Base-by-base conservation (phyloP, 352 stramenopile genomes). In the Phytopythium montanum region DNA sequence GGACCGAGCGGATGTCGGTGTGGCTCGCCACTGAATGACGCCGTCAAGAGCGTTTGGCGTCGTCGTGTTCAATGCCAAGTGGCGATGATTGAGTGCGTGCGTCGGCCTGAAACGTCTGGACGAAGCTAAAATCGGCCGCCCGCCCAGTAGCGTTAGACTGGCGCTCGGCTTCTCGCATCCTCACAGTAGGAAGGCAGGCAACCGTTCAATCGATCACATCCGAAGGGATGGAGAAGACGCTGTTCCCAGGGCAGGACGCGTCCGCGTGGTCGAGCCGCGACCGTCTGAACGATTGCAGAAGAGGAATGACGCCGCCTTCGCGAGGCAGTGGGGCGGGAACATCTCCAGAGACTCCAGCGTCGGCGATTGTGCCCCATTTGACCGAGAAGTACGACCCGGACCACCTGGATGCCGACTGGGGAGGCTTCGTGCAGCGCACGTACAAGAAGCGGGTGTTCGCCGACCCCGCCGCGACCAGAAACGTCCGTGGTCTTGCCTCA, bases 341-440 rank as follows among this genome's bases (percentile, higher is more conserved):
- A 2, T 12, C 21, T 29, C 56, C 45, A 5, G 57, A 31, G 12
- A 4, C 48, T 29, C 12, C 6, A 8, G 18, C 6, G 4, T 62
- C 56, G 19, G 53, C 64, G 25, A 60, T 73, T 23, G 44, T 89
- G 7, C 79, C 75, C 1, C 75, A 90, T 36, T 31, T 88, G 18
- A 69, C 72, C 23, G 81, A 90, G 29, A 88, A 84, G 56, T 91
- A 86, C 59, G 77, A 89, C n/a, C 83, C 83, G 0, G 72, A 83
- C 25, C 83, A 93, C 42, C 77, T 73, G 0, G 79, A 93, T 26
- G 83, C 83, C 0, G 83, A 93, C 54, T 93, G 83, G 83, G 83
- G 73, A 29, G 83, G 83, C 18, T 75, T 72, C 49, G 83, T 93
- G 6, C 70, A 79, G 23, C 76, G 79, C 48, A 76, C 70, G 33